Evolutionary conservation across 139 green algal species (phyloP).

Genomic region (Edaphochlamys debaryana): DNA sequence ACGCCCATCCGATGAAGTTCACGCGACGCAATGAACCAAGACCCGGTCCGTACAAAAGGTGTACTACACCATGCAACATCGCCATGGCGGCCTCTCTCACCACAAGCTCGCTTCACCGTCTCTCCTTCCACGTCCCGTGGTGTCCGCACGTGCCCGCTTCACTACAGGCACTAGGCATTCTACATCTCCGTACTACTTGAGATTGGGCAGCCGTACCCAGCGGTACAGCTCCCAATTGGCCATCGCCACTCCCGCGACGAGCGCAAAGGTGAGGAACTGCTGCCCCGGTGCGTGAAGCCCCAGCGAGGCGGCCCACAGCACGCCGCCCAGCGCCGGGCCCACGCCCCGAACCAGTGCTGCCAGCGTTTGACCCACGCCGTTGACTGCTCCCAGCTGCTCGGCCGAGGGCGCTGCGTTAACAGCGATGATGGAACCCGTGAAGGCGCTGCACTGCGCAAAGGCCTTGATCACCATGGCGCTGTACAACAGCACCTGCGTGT

Average conservation of each 20-base stretch:
- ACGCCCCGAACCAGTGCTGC: conserved; percentile 67
- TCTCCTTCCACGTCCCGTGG: too few species aligned
- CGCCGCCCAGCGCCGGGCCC: conserved; percentile 67
- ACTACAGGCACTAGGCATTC: too few species aligned
- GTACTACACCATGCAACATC: too few species aligned
- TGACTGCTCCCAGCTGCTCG: conserved; percentile 67
- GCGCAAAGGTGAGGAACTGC: conserved; percentile 73
- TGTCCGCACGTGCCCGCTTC: too few species aligned
- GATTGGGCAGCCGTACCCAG: conserved; percentile 21
- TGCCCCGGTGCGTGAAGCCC: conserved; percentile 49
- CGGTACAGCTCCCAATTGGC: conserved; percentile 14
- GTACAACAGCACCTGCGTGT: conserved; percentile 56
- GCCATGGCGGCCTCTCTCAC: too few species aligned
- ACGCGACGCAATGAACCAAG: too few species aligned
- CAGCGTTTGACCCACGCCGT: conserved; percentile 76
- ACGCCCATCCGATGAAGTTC: too few species aligned
- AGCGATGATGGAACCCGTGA: conserved; percentile 70
- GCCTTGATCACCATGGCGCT: conserved; percentile 50
- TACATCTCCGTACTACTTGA: conserved; percentile 11
- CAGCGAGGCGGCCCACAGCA: conserved; percentile 64
- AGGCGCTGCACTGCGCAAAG: conserved; percentile 53
- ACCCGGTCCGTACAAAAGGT: too few species aligned
- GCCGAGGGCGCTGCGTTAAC: conserved; percentile 61
- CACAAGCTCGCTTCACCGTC: too few species aligned
- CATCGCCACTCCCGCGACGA: conserved; percentile 36